Base-by-base conservation (phyloP, 495 filamentous ascomycete genomes). In the Clohesyomyces aquaticus region DNA sequence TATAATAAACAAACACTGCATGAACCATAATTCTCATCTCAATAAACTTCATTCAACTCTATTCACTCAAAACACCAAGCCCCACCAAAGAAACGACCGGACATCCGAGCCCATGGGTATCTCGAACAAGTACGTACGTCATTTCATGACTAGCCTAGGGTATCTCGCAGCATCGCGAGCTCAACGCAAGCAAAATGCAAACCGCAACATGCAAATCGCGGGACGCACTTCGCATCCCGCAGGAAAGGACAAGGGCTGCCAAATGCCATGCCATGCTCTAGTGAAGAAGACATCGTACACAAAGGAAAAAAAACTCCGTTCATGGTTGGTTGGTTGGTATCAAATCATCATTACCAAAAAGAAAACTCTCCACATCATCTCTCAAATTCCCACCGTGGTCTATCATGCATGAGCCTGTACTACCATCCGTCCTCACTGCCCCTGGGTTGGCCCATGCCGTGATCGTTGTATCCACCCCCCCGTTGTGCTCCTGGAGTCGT, bases 61-160 rank as follows among this genome's bases (percentile, higher is more conserved):
- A 14, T 12, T 28, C 28, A 19, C 51, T 12, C 51, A 3, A 55
- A 55, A n/a, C n/a, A n/a, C 43, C 21, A 6, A 35, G 8, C 29
- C 4, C 29, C 51, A 32, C 9, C 10, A 57, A n/a, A n/a, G 54
- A 38, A 61, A 46, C 48, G 58, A 61, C 50, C 21, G 47, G 58
- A 61, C 48, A 29, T 61, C 48, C 58, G 58, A 61, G 45, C 58
- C 58, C 52, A 27, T 50, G 62, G 62, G 62, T 65, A 65, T 65
- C 62, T 65, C 62, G 62, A 65, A 65, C 55, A 59, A 41, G n/a
- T n/a, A n/a, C n/a, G n/a, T n/a, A n/a, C 14, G 43, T 47, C 14
- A 23, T 47, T 47, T 47, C 14, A 47, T n/a, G 8, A 47, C 6
- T 14, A 6, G n/a, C n/a, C n/a, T n/a, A n/a, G n/a, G n/a, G n/a